Evolutionary conservation across 768 basidiomycete species (phyloP).

Genomic region (Zangia roseola): DNA sequence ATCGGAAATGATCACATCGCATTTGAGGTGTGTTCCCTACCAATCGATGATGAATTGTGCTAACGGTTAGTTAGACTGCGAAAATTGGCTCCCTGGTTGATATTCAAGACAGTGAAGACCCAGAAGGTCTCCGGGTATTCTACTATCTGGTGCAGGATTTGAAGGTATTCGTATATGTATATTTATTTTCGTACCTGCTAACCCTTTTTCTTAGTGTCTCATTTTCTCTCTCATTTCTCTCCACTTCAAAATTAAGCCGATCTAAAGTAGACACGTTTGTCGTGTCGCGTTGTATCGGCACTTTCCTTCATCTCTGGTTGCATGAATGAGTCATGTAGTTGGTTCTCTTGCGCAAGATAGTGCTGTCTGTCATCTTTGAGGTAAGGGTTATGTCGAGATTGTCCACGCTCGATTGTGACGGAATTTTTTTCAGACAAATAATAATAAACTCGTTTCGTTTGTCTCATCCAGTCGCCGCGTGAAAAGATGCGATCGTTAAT

Average conservation of each 20-base stretch:
- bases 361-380: constrained; percentile 20
- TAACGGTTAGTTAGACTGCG: constrained; percentile 66
- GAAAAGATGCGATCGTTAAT: background rate
- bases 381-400: constrained; percentile 7
- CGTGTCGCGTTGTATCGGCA: background rate
- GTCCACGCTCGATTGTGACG: background rate
- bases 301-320: background rate
- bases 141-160: constrained; percentile 99
- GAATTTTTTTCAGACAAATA: constrained; percentile 12
- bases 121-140: constrained; percentile 95
- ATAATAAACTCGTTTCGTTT: constrained; percentile 9
- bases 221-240: constrained; percentile 98
- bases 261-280: constrained; percentile 42
- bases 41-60: background rate
- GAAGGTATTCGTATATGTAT: constrained; percentile 53
- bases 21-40: constrained; percentile 70
- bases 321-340: constrained; percentile 10
- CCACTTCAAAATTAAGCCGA: constrained; percentile 99
- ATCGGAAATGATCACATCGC: constrained; percentile 94
- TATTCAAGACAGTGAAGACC: constrained; percentile 95
- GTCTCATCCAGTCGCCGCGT: background rate
- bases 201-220: constrained; percentile 65
- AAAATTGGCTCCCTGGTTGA: constrained; percentile 98
- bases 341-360: constrained; percentile 25
- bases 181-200: background rate